phyloP scores from a whole-genome alignment of 805 yeast species.

The Candida sanyiensis region DNA sequence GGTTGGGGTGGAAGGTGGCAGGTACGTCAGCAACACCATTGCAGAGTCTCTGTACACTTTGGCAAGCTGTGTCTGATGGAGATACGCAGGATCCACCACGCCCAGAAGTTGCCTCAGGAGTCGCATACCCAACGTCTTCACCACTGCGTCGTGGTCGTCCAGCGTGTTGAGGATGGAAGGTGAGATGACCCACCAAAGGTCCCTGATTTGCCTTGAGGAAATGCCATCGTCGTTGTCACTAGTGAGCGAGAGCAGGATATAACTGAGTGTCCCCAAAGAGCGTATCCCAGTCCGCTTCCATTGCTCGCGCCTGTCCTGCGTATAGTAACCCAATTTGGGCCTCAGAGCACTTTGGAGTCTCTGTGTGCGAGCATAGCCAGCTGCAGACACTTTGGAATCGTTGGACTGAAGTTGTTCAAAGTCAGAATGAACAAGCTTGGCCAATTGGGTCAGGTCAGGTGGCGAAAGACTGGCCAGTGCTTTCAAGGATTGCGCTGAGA shows the following conservation, averaged over 20 bases:
- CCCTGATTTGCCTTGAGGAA: neutral
- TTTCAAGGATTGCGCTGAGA: neutral
- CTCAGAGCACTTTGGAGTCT: neutral
- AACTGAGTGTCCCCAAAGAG: neutral
- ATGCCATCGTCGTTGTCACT: neutral
- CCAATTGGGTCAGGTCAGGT: neutral
- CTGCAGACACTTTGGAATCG: neutral
- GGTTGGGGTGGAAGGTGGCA: constrained; percentile 24
- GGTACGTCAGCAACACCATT: constrained; percentile 21
- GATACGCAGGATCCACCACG: constrained; percentile 12
- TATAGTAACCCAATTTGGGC: constrained; percentile 2
- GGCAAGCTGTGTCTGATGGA: constrained; percentile 17
- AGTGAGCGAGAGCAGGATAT: neutral
- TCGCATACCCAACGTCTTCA: constrained; percentile 21
- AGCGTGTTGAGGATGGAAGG: constrained; percentile 24
- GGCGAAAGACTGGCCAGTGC: neutral
- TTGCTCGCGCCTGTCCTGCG: neutral
- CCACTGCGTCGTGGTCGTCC: constrained; percentile 26
- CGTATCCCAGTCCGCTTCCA: neutral
- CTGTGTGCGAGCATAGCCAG: constrained; percentile 1
- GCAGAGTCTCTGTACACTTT: constrained; percentile 19
- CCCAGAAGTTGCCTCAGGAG: constrained; percentile 15
- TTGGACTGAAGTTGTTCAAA: neutral
- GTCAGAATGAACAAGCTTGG: neutral
- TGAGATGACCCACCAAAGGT: constrained; percentile 23